phyloP scores from a whole-genome alignment of 2,329 filamentous ascomycete genomes.

The Ascochyta fabae region DNA sequence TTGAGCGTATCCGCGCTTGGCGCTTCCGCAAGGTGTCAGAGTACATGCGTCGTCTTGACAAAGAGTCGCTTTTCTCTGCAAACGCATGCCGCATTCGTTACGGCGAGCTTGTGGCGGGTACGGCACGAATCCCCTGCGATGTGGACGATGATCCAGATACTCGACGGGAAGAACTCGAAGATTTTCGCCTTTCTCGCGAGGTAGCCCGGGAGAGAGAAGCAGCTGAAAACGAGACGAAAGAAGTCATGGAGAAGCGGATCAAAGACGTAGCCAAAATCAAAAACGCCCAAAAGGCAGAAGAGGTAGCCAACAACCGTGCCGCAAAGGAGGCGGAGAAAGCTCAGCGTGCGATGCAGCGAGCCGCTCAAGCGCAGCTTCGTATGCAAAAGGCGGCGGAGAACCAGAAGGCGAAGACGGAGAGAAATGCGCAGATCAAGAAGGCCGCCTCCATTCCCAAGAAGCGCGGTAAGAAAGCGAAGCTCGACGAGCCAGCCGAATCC shows the following conservation, averaged over 20 bases:
- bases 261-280: constrained; percentile 27
- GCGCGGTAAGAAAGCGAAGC: not conserved
- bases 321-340: constrained; percentile 25
- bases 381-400: constrained; percentile 25
- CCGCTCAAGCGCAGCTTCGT: constrained; percentile 26
- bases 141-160: constrained; percentile 50
- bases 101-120: constrained; percentile 50
- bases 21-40: constrained; percentile 55
- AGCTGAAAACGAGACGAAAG: constrained; percentile 23
- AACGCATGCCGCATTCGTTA: constrained; percentile 56
- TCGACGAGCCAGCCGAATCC: not conserved
- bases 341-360: constrained; percentile 30
- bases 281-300: constrained; percentile 35
- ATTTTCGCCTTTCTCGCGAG: constrained; percentile 27
- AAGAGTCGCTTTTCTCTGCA: constrained; percentile 52
- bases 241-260: constrained; percentile 19
- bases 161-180: constrained; percentile 42
- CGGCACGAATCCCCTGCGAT: constrained; percentile 54
- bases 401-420: constrained; percentile 20
- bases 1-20: constrained; percentile 50
- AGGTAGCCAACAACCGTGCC: constrained; percentile 25
- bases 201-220: constrained; percentile 29
- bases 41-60: constrained; percentile 50
- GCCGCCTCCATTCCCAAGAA: constrained; percentile 5
- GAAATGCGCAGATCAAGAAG: constrained; percentile 27